Conservation (phyloP, 2,329 filamentous ascomycete species). For the Calonectria hawksworthii region DNA sequence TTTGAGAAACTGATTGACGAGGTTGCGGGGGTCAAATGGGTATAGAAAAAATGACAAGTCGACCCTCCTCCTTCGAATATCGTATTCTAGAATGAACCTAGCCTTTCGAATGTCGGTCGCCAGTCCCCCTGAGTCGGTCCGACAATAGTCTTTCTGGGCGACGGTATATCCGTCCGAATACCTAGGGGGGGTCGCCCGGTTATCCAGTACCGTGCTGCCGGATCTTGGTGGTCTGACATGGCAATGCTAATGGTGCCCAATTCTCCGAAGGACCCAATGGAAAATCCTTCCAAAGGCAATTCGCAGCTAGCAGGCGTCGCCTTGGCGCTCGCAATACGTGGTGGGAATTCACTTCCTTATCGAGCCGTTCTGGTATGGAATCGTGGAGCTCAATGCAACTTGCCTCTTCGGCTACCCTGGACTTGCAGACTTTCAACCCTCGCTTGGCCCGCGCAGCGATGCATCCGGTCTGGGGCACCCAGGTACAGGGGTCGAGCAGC, state of each 20-base stretch:
- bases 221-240: constrained; percentile 27
- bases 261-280: not conserved
- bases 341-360: not conserved
- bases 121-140: not conserved
- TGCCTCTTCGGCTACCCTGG: constrained; percentile 14
- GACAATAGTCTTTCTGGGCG: constrained; percentile 19
- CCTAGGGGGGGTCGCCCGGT: constrained; percentile 23
- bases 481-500: constrained; percentile 24
- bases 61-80: not conserved
- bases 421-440: constrained; percentile 22
- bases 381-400: constrained; percentile 25
- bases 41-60: not conserved
- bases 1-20: not conserved
- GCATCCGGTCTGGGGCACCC: constrained; percentile 28
- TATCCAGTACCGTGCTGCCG: constrained; percentile 30
- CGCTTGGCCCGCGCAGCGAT: constrained; percentile 23
- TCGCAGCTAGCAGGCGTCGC: not conserved
- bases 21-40: not conserved
- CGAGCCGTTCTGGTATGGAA: constrained; percentile 9
- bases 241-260: constrained; percentile 21
- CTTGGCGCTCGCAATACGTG: not conserved
- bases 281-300: not conserved
- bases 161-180: not conserved
- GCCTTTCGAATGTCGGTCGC: not conserved
- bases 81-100: not conserved